Conservation (phyloP, 495 filamentous ascomycete species). For the Podospora comata region DNA sequence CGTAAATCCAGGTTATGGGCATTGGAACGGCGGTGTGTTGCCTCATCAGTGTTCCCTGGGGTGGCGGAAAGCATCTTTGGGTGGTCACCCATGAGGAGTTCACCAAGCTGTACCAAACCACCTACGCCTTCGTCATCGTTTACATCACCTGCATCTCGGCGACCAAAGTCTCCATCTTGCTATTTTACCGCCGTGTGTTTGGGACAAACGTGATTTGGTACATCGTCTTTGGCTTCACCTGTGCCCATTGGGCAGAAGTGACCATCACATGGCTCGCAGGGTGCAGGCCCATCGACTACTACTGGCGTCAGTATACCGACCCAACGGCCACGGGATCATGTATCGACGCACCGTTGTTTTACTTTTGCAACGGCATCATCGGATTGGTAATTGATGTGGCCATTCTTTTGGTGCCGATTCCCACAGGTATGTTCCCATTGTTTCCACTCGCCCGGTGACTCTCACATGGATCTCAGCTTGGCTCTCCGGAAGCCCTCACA, state of each 20-base stretch:
- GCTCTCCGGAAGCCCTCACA: not conserved
- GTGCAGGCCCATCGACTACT: constrained; percentile 22
- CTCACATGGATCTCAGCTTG: not conserved
- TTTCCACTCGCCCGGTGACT: not conserved
- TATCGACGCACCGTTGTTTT: constrained; percentile 26
- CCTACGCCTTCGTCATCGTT: constrained; percentile 29
- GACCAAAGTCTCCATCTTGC: constrained; percentile 25
- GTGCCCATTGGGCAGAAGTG: constrained; percentile 24
- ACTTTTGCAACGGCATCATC: constrained; percentile 26
- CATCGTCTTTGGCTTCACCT: constrained; percentile 19
- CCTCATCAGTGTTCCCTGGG: constrained; percentile 21
- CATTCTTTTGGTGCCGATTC: constrained; percentile 43
- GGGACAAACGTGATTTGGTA: constrained; percentile 21
- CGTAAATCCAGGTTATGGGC: constrained; percentile 16
- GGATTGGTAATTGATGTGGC: constrained; percentile 42
- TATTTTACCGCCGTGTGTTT: constrained; percentile 27
- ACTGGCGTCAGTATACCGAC: constrained; percentile 28
- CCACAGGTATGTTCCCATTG: constrained; percentile 24
- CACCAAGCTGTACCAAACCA: constrained; percentile 27
- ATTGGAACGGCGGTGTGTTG: constrained; percentile 25
- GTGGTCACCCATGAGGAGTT: constrained; percentile 19
- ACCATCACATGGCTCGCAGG: constrained; percentile 26
- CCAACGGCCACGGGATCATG: constrained; percentile 21
- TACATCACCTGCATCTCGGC: constrained; percentile 29
- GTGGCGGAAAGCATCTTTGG: constrained; percentile 27